Percentiles rank a stretch among this genome's conserved stretches.
These are phyloP conservation scores for Panicum hallii DNA, from an alignment of 202 grass and related monocot genomes.

Conservation along the genomic window DNA sequence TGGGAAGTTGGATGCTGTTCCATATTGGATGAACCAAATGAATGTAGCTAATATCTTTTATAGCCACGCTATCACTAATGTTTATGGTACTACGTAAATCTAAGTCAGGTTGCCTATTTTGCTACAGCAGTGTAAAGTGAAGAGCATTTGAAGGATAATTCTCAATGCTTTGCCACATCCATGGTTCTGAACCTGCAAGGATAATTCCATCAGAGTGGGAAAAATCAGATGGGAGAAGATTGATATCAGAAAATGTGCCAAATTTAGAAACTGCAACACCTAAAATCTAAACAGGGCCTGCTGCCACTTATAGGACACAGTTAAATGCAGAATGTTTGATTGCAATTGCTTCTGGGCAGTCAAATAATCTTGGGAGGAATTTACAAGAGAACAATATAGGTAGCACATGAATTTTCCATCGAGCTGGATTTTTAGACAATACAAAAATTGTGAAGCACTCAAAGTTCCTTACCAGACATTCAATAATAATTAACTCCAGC, in stretches of 20 bases:
- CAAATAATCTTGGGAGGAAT: constrained; percentile 2
- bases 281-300: not conserved
- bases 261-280: not conserved
- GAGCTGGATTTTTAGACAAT: not conserved
- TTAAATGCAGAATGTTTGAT: constrained; percentile 22
- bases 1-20: not conserved
- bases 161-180: not conserved
- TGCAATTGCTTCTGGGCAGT: not conserved
- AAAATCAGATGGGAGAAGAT: not conserved
- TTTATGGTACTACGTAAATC: not conserved
- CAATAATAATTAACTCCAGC: not conserved
- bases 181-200: constrained; percentile 42
- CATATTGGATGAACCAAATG: constrained; percentile 3
- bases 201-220: not conserved
- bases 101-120: constrained; percentile 18
- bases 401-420: not conserved
- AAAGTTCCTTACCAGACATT: not conserved
- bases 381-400: not conserved
- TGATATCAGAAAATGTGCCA: not conserved
- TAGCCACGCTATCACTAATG: constrained; percentile 27
- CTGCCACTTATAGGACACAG: not conserved
- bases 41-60: constrained; percentile 11
- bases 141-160: constrained; percentile 12
- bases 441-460: not conserved
- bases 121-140: not conserved